Percentiles rank a stretch among this genome's conserved stretches.
phyloP scores from a whole-genome alignment of 352 stramenopile species.

The Pythium chondricola region DNA sequence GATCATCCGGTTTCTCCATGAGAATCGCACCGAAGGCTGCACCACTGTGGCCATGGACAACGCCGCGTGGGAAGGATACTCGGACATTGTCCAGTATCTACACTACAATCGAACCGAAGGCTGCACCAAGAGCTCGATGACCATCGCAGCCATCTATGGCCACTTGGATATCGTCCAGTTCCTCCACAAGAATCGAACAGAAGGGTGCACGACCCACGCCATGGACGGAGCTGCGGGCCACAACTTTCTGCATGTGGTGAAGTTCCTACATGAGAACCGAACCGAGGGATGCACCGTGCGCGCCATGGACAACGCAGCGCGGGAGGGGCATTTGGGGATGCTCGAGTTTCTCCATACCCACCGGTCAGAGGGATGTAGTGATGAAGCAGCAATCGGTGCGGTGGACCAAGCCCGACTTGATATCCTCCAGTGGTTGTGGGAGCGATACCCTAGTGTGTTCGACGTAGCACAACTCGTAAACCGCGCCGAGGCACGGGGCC shows the following conservation, averaged over 20 bases:
- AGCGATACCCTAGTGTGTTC: constrained; percentile 10
- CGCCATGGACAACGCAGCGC: constrained; percentile 20
- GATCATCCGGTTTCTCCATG: constrained; percentile 58
- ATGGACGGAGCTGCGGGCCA: constrained; percentile 56
- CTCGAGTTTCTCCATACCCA: constrained; percentile 21
- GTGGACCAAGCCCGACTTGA: constrained; percentile 15
- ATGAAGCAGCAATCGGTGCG: constrained; percentile 15
- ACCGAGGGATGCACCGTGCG: constrained; percentile 41
- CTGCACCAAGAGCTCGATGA: constrained; percentile 54
- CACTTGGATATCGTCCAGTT: constrained; percentile 52
- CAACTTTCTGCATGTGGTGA: constrained; percentile 44
- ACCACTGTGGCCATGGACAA: constrained; percentile 50
- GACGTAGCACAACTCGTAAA: constrained; percentile 7
- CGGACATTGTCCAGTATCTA: constrained; percentile 50
- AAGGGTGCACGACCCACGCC: constrained; percentile 51
- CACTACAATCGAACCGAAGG: constrained; percentile 47
- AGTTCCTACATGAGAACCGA: constrained; percentile 48
- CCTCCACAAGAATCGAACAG: constrained; percentile 42
- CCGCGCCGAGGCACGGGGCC: constrained; percentile 4
- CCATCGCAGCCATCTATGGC: constrained; percentile 43
- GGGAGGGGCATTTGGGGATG: constrained; percentile 20
- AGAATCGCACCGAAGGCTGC: constrained; percentile 30
- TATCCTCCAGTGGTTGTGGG: constrained; percentile 19
- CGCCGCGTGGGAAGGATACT: constrained; percentile 49
- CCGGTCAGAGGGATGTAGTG: constrained; percentile 17